Conservation (phyloP, 2,329 filamentous ascomycete species). For the Pseudogymnoascus sp. region DNA sequence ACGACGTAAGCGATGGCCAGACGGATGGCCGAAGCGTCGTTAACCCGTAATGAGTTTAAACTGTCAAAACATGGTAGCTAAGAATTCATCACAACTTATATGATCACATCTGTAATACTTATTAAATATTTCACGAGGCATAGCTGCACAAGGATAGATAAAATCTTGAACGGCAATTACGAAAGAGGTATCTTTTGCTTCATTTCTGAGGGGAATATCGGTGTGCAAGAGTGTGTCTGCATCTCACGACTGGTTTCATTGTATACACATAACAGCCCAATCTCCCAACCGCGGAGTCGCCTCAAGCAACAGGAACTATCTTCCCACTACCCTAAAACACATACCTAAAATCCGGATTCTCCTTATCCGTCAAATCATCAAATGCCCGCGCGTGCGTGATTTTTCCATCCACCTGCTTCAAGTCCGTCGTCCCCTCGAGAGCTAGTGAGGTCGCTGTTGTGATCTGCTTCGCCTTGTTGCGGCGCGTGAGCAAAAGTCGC, state of each 20-base stretch:
- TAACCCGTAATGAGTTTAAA: not conserved
- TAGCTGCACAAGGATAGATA: not conserved
- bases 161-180: not conserved
- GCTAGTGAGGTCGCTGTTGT: not conserved
- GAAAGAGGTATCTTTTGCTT: not conserved
- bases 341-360: constrained; percentile 24
- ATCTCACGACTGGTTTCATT: not conserved
- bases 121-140: not conserved
- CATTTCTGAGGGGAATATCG: not conserved
- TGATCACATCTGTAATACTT: not conserved
- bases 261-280: not conserved
- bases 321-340: not conserved
- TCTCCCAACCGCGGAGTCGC: not conserved
- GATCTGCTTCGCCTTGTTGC: constrained; percentile 29
- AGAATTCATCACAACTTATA: not conserved
- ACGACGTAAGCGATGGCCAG: not conserved
- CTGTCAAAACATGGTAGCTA: not conserved
- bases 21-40: not conserved
- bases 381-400: constrained; percentile 15
- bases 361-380: constrained; percentile 22
- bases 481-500: constrained; percentile 34
- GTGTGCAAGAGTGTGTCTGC: not conserved
- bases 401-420: constrained; percentile 13
- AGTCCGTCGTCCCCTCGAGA: not conserved
- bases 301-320: not conserved